These are phyloP conservation scores for Eucalyptus cloeziana DNA, from an alignment of 345 rosid genomes.

Conservation along the genomic window DNA sequence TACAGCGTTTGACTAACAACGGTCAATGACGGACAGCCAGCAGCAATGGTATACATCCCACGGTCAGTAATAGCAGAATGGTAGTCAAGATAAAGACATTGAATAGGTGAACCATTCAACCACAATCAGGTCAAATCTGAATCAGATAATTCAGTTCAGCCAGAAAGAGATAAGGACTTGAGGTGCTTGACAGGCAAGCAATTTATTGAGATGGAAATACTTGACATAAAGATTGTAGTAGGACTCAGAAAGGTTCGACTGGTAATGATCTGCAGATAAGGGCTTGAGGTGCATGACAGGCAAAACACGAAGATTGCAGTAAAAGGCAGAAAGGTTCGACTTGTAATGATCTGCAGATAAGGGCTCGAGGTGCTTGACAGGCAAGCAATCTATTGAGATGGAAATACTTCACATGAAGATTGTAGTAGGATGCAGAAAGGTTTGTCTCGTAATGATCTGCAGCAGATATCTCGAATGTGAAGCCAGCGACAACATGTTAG, in stretches of 20 bases:
- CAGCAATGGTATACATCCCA: slow-evolving; percentile 36
- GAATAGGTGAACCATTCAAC: slow-evolving; percentile 34
- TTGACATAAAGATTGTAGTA: slow-evolving; percentile 8
- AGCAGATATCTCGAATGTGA: slow-evolving; percentile 38
- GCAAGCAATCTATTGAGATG: slow-evolving; percentile 45
- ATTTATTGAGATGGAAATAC: slow-evolving; percentile 31
- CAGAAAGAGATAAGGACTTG: slow-evolving; percentile 43
- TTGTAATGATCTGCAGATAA: slow-evolving; percentile 33
- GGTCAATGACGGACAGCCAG: slow-evolving; percentile 35
- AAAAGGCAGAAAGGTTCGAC: slow-evolving; percentile 38
- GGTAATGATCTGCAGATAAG: slow-evolving; percentile 18
- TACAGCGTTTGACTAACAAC: slow-evolving; percentile 49
- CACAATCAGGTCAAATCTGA: slow-evolving; percentile 30
- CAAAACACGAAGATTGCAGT: slow-evolving; percentile 18
- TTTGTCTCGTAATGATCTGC: slow-evolving; percentile 27
- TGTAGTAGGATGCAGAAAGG: slow-evolving; percentile 29
- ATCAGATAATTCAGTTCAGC: slow-evolving; percentile 53
- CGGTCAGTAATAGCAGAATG: slow-evolving; percentile 48
- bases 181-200: slow-evolving; percentile 52
- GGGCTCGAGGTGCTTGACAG: slow-evolving; percentile 33
- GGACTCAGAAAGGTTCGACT: slow-evolving; percentile 38
- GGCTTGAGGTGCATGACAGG: slow-evolving; percentile 27
- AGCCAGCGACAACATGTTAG: slow-evolving; percentile 58
- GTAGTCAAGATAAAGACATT: slow-evolving; percentile 45
- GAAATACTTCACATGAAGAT: slow-evolving; percentile 9